phyloP scores from a whole-genome alignment of 192 early-diverging fungal species.

The Geosiphon pyriformis region DNA sequence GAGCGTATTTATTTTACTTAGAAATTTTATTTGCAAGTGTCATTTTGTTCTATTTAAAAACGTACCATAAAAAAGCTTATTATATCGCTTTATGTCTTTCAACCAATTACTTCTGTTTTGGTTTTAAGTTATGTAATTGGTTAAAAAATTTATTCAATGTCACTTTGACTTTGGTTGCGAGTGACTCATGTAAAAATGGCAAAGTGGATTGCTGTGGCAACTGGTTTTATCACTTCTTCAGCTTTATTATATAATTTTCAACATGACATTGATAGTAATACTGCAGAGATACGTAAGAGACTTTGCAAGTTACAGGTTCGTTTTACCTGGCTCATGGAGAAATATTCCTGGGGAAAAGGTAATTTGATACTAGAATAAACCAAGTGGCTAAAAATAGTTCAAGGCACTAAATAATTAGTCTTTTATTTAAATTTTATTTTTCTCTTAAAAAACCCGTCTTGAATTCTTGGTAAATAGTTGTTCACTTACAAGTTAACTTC shows the following conservation, averaged over 20 bases:
- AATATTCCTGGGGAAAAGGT: not conserved
- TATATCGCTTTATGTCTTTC: too few relatives aligned
- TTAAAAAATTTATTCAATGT: too few relatives aligned
- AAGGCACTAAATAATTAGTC: too few relatives aligned
- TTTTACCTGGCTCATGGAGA: not conserved
- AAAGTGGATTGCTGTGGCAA: not conserved
- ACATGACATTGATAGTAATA: slow-evolving; percentile 19
- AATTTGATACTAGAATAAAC: not conserved
- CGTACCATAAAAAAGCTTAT: too few relatives aligned
- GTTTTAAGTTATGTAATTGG: too few relatives aligned
- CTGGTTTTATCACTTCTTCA: not conserved
- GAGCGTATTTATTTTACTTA: too few relatives aligned
- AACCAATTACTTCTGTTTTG: too few relatives aligned
- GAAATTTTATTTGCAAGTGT: too few relatives aligned
- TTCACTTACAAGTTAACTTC: not conserved
- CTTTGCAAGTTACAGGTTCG: not conserved
- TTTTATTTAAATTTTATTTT: not conserved
- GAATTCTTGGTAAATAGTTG: not conserved
- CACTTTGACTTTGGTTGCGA: too few relatives aligned
- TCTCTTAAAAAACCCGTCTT: not conserved
- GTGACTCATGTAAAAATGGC: slow-evolving; percentile 8
- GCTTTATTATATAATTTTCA: slow-evolving; percentile 13
- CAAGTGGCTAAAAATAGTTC: not conserved
- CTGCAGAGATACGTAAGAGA: not conserved
- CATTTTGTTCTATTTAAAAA: too few relatives aligned